Conservation (phyloP, 441 rosid genomes). For the Theobroma grandiflorum region DNA sequence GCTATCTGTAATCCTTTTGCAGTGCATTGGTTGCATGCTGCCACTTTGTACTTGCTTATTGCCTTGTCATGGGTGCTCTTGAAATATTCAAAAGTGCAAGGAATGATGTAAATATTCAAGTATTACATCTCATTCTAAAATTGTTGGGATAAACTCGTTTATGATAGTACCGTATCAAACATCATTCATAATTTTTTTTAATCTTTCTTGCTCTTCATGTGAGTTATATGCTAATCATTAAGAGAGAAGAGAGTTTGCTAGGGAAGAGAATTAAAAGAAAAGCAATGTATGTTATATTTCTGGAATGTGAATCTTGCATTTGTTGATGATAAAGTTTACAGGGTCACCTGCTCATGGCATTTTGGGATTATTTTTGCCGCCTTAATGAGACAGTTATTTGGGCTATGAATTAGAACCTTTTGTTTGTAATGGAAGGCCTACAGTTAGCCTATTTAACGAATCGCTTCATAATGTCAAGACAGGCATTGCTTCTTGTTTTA, state of each 20-base stretch:
- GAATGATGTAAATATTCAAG: slow-evolving; percentile 7
- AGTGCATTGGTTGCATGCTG: background rate
- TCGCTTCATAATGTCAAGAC: background rate
- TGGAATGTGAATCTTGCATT: background rate
- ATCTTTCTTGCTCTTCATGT: background rate
- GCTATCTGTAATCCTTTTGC: background rate
- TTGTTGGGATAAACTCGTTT: background rate
- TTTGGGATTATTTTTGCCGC: background rate
- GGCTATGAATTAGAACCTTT: slow-evolving; percentile 4
- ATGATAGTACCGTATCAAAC: background rate
- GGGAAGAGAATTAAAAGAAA: background rate
- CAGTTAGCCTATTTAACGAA: background rate
- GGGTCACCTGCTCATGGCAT: background rate
- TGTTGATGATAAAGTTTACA: slow-evolving; percentile 3
- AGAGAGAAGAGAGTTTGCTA: background rate
- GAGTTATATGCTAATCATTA: background rate
- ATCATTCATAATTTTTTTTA: no score
- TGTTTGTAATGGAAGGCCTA: background rate
- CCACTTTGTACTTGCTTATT: background rate
- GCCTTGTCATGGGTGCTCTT: background rate
- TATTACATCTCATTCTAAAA: background rate
- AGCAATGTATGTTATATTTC: background rate
- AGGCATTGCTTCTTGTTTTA: background rate
- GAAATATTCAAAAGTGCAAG: background rate
- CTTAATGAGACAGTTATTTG: background rate